Evolutionary conservation across 768 basidiomycete species (phyloP).

Genomic region (Peribolospora baueri): DNA sequence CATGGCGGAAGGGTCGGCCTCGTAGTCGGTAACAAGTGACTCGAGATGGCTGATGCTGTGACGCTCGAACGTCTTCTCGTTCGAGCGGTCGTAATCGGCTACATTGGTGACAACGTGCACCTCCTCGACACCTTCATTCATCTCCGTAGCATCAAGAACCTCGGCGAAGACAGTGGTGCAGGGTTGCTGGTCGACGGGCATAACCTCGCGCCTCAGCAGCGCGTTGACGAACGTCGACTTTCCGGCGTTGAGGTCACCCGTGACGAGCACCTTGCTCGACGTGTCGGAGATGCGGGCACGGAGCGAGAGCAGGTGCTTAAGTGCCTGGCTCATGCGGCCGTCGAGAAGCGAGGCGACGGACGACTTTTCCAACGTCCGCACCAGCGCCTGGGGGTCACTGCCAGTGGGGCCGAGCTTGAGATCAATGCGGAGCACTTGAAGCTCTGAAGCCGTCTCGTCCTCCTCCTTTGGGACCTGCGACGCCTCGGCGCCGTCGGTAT

Average conservation of each 20-base stretch:
- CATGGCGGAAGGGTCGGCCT: slow-evolving; percentile 29
- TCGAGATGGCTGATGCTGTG: slow-evolving; percentile 47
- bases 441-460: slow-evolving; percentile 28
- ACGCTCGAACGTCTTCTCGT: slow-evolving; percentile 53
- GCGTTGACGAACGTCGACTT: slow-evolving; percentile 98
- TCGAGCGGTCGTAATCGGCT: slow-evolving; percentile 44
- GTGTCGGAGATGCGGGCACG: slow-evolving; percentile 68
- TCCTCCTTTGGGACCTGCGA: slow-evolving; percentile 6
- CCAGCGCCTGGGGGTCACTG: slow-evolving; percentile 33
- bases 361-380: slow-evolving; percentile 42
- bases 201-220: slow-evolving; percentile 61
- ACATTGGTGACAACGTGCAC: slow-evolving; percentile 43
- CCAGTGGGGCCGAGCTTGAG: slow-evolving; percentile 63
- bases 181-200: slow-evolving; percentile 96
- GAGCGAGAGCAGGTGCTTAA: slow-evolving; percentile 61
- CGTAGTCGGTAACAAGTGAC: slow-evolving; percentile 48
- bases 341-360: slow-evolving; percentile 81
- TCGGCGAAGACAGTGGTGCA: slow-evolving; percentile 94
- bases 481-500: too few relatives aligned
- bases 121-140: slow-evolving; percentile 46
- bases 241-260: slow-evolving; percentile 92
- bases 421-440: slow-evolving; percentile 74
- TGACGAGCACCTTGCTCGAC: slow-evolving; percentile 86
- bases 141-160: slow-evolving; percentile 71
- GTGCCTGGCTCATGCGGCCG: slow-evolving; percentile 47